Conservation (phyloP, 2,329 filamentous ascomycete species). For the Trichophyton simii region DNA sequence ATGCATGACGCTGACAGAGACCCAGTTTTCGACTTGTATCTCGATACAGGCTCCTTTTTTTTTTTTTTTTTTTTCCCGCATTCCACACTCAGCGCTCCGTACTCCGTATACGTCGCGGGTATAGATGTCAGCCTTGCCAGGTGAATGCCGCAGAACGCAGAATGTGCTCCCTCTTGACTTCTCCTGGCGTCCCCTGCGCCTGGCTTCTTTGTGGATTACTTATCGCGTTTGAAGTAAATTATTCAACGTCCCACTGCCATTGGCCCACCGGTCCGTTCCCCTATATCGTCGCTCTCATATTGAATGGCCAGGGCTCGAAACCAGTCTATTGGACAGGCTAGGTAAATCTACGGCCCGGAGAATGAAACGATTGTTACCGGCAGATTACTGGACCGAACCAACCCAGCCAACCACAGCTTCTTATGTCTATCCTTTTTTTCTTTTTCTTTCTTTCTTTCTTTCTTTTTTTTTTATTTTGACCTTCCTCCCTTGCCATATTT, state of each 20-base stretch:
- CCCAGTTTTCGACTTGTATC: not conserved
- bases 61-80: too few relatives aligned
- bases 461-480: not conserved
- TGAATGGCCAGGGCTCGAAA: not conserved
- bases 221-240: constrained; percentile 1
- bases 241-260: not conserved
- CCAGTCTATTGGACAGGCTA: constrained; percentile 1
- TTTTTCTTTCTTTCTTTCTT: not conserved
- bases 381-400: not conserved
- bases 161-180: not conserved
- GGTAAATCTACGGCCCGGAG: constrained; percentile 3
- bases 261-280: not conserved
- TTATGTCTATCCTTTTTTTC: not conserved
- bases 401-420: not conserved
- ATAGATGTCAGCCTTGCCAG: too few relatives aligned
- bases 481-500: not conserved
- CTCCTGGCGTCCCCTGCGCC: not conserved
- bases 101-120: not conserved
- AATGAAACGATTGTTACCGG: constrained; percentile 2
- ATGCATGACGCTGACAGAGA: not conserved
- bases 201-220: not conserved
- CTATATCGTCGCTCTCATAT: not conserved
- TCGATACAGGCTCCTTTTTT: not conserved
- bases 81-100: not conserved
- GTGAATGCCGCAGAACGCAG: not conserved